Percentiles rank a stretch among this genome's conserved stretches.
Conservation (phyloP, 2,329 filamentous ascomycete genomes). For the Emmonsiellopsis sp. region DNA sequence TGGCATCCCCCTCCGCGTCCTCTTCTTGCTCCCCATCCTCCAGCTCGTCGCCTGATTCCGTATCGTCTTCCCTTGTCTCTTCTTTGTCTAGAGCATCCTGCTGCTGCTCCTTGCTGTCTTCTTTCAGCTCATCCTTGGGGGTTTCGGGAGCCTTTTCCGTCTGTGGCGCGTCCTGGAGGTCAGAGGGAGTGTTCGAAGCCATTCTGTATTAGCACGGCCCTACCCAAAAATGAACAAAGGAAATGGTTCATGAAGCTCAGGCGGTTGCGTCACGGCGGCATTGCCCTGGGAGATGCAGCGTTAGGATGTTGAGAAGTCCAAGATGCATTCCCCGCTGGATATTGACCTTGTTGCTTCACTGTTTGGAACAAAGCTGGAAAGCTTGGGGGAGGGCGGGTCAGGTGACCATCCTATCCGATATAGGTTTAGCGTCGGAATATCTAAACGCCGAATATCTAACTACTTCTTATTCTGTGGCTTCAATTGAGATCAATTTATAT, state of each 20-base stretch:
- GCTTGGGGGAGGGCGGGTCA: too few relatives aligned
- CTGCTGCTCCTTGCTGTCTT: neutral
- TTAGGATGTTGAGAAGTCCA: neutral
- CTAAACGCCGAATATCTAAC: too few relatives aligned
- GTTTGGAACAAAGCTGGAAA: neutral
- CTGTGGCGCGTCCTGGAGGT: neutral
- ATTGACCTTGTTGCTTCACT: neutral
- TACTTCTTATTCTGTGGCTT: too few relatives aligned
- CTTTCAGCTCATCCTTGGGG: neutral
- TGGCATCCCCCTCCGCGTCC: constrained; percentile 13
- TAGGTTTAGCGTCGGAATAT: too few relatives aligned
- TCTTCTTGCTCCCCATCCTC: constrained; percentile 11
- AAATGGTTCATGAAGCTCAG: constrained; percentile 3
- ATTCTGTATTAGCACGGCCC: constrained; percentile 9
- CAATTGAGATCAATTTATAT: too few relatives aligned
- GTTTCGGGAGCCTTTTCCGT: neutral
- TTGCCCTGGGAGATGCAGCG: neutral
- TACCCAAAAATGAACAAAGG: constrained; percentile 5
- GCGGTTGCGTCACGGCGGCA: constrained; percentile 1
- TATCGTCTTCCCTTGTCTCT: neutral
- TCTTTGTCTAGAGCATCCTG: neutral
- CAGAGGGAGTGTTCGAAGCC: constrained; percentile 3
- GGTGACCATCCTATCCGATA: too few relatives aligned
- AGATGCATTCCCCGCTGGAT: neutral
- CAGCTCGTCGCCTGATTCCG: constrained; percentile 2